Evolutionary conservation across 2,329 filamentous ascomycete genomes (phyloP).

Genomic region (Grosmannia huntii): DNA sequence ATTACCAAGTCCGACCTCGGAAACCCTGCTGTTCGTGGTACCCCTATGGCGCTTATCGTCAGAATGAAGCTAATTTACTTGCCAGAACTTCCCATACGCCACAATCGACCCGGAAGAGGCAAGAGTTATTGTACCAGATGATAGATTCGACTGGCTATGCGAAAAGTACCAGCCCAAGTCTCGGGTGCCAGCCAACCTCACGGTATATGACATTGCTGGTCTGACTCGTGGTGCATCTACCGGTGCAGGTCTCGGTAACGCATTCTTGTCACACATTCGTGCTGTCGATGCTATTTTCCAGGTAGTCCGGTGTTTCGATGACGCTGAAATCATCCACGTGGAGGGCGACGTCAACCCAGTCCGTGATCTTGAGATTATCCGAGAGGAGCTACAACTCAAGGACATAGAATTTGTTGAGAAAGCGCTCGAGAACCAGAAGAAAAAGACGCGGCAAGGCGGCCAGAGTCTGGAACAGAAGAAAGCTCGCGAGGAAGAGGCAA

Average conservation of each 20-base stretch:
- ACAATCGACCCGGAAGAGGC: constrained; percentile 99
- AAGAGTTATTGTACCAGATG: constrained; percentile 91
- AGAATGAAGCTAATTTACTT: not conserved
- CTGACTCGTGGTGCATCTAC: constrained; percentile 92
- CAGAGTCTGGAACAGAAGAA: constrained; percentile 98
- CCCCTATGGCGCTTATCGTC: not conserved
- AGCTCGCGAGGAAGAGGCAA: constrained; percentile 85
- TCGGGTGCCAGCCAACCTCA: constrained; percentile 89
- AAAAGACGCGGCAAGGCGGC: constrained; percentile 88
- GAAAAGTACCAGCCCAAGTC: constrained; percentile 98
- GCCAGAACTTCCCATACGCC: constrained; percentile 91
- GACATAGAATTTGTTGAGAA: constrained; percentile 98
- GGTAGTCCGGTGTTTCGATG: constrained; percentile 93
- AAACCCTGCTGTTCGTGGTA: constrained; percentile 70
- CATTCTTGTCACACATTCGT: constrained; percentile 97
- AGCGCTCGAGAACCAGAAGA: constrained; percentile 78
- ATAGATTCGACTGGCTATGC: constrained; percentile 89
- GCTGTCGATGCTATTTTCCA: constrained; percentile 97
- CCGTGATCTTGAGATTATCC: constrained; percentile 91
- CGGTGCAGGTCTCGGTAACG: constrained; percentile 91
- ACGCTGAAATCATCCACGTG: constrained; percentile 98
- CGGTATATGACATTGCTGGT: constrained; percentile 97
- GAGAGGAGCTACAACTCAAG: constrained; percentile 90
- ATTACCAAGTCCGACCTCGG: constrained; percentile 96
- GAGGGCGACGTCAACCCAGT: constrained; percentile 96